These are phyloP conservation scores for Silene coronaria DNA, from an alignment of 179 eudicot genomes.

Conservation along the genomic window DNA sequence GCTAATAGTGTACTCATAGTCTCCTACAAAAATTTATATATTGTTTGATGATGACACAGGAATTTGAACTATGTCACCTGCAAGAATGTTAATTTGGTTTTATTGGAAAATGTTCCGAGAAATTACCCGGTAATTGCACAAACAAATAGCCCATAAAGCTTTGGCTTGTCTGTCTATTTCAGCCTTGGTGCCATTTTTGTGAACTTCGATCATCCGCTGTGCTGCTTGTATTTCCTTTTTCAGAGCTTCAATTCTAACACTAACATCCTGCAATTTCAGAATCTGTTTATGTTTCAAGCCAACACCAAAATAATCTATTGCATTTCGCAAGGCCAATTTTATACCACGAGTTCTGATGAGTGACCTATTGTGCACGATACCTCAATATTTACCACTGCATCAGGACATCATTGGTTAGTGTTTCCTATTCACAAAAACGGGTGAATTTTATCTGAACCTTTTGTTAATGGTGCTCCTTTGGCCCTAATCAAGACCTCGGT, in stretches of 20 bases:
- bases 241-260: constrained; percentile 38
- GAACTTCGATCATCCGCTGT: constrained; percentile 25
- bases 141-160: constrained; percentile 61
- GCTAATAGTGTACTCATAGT: background rate
- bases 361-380: background rate
- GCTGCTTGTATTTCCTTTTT: constrained; percentile 36
- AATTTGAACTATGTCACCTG: too few relatives aligned
- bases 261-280: constrained; percentile 30
- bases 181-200: constrained; percentile 35
- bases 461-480: too few relatives aligned
- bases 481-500: too few relatives aligned
- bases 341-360: background rate
- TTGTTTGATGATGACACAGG: too few relatives aligned
- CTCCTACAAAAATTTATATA: too few relatives aligned
- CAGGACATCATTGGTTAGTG: background rate
- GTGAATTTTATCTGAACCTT: background rate
- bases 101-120: background rate
- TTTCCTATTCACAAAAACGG: background rate
- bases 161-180: constrained; percentile 45
- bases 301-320: background rate
- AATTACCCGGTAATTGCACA: constrained; percentile 55
- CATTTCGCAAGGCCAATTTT: background rate
- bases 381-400: background rate
- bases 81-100: too few relatives aligned
- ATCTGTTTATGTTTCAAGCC: background rate